Evolutionary conservation across 345 rosid species (phyloP).

Genomic region (Citrus glauca): DNA sequence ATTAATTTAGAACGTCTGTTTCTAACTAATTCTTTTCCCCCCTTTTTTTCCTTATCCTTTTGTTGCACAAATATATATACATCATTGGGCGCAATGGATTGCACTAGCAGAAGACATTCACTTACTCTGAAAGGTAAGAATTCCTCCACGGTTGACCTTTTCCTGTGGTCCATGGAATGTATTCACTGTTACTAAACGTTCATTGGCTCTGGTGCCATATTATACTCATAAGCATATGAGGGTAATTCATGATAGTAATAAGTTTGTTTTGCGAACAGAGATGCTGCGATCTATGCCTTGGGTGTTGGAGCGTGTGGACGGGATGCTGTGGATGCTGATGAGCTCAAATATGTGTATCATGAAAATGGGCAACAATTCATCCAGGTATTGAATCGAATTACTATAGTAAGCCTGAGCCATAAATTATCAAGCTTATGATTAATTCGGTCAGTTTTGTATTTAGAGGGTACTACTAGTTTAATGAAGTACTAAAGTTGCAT

Average conservation of each 20-base stretch:
- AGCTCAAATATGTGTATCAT: conserved; percentile 77
- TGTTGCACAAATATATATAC: neutral
- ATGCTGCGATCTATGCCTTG: conserved; percentile 72
- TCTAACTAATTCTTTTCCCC: neutral
- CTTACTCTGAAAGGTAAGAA: conserved; percentile 60
- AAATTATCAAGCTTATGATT: neutral
- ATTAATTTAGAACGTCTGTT: neutral
- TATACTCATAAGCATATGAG: neutral
- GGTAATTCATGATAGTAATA: neutral
- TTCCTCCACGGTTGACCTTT: neutral
- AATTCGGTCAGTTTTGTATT: neutral
- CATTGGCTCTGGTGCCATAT: neutral
- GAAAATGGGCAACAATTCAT: conserved; percentile 58
- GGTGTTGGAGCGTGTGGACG: conserved; percentile 83
- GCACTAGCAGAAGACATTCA: conserved; percentile 48
- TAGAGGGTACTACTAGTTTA: neutral
- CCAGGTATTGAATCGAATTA: conserved; percentile 38
- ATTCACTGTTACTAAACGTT: neutral
- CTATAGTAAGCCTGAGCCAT: neutral
- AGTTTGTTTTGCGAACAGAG: conserved; percentile 39
- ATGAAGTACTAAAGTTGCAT: neutral
- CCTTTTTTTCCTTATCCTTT: neutral
- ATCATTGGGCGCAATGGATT: neutral
- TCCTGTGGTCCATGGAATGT: neutral
- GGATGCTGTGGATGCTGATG: conserved; percentile 62